These are phyloP conservation scores for Luvunga scandens DNA, from an alignment of 345 rosid species.

Conservation along the genomic window DNA sequence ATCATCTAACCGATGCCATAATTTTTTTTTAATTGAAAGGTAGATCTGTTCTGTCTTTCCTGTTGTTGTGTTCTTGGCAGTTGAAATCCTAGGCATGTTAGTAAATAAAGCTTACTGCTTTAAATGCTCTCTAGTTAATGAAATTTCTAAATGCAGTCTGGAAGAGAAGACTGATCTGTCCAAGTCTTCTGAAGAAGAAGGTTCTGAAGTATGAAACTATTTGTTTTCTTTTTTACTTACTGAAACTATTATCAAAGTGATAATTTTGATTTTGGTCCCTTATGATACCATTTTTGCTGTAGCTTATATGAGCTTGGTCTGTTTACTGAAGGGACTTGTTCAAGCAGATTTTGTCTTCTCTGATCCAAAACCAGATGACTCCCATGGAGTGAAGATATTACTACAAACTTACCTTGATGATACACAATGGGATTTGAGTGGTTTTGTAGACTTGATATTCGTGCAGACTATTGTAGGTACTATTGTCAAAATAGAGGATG, in stretches of 20 bases:
- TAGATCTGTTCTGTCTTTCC: background rate
- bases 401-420: slow-evolving; percentile 69
- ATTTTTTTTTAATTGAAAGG: background rate
- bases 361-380: slow-evolving; percentile 80
- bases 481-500: slow-evolving; percentile 82
- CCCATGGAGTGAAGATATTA: slow-evolving; percentile 72
- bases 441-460: slow-evolving; percentile 78
- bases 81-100: background rate
- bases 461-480: slow-evolving; percentile 84
- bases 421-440: slow-evolving; percentile 82
- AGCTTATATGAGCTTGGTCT: background rate
- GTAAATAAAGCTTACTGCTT: background rate
- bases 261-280: background rate
- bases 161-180: slow-evolving; percentile 22
- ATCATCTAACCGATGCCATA: background rate
- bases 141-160: slow-evolving; percentile 14
- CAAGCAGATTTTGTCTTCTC: slow-evolving; percentile 92
- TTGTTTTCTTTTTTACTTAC: background rate
- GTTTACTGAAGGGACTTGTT: slow-evolving; percentile 50
- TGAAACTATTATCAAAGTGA: background rate
- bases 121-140: slow-evolving; percentile 21
- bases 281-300: background rate
- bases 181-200: slow-evolving; percentile 62
- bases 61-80: too few species aligned
- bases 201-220: slow-evolving; percentile 43